These are phyloP conservation scores for Agrostemma githago DNA, from an alignment of 148 eudicot species.

Conservation along the genomic window DNA sequence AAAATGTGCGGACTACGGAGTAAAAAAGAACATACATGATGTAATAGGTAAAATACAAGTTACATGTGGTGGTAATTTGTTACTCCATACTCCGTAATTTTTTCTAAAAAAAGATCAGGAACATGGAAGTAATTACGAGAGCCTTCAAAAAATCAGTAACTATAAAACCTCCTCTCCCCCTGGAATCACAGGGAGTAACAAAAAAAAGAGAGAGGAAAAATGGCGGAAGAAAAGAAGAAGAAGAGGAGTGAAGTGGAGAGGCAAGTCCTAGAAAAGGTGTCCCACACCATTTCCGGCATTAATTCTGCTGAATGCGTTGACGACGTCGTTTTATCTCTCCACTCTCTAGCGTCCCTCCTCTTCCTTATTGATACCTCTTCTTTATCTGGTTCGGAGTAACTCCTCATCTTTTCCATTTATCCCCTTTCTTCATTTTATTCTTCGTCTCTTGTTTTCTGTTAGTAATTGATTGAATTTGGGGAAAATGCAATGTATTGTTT, in stretches of 20 bases:
- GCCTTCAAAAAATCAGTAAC: too few relatives aligned
- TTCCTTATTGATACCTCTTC: constrained; percentile 54
- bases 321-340: constrained; percentile 62
- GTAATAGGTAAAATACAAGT: too few relatives aligned
- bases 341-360: constrained; percentile 58
- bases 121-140: too few relatives aligned
- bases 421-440: neutral
- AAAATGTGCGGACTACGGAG: too few relatives aligned
- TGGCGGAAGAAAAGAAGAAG: neutral
- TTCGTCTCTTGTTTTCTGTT: neutral
- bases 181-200: too few relatives aligned
- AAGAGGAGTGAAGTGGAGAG: constrained; percentile 34
- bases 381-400: constrained; percentile 38
- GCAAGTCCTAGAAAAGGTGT: constrained; percentile 44
- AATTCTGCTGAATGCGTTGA: constrained; percentile 53
- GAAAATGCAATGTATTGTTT: neutral
- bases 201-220: too few relatives aligned
- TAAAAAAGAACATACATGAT: too few relatives aligned
- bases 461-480: neutral
- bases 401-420: neutral
- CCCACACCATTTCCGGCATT: constrained; percentile 44
- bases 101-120: too few relatives aligned
- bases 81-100: too few relatives aligned
- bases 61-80: too few relatives aligned
- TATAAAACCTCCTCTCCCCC: too few relatives aligned